Conservation (phyloP, 1,139 yeast species). For the Saccharomycopsis hybrid region DNA sequence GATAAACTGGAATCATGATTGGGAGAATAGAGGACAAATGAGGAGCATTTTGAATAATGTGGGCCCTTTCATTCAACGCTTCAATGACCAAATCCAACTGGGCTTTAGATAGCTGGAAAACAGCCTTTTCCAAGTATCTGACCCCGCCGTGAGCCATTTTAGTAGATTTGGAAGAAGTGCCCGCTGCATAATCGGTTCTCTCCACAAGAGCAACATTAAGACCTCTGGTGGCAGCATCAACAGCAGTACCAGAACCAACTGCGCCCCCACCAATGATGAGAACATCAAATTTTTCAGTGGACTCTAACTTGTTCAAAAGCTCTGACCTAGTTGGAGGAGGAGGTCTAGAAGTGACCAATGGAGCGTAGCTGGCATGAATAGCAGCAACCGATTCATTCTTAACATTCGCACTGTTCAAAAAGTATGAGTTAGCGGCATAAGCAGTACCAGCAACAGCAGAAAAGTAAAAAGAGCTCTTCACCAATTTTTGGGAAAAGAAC, state of each 20-base stretch:
- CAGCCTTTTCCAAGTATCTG: slow-evolving; percentile 89
- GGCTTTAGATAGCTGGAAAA: slow-evolving; percentile 81
- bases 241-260: slow-evolving; percentile 88
- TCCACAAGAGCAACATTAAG: slow-evolving; percentile 83
- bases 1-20: slow-evolving; percentile 90
- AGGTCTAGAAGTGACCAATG: slow-evolving; percentile 23
- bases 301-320: slow-evolving; percentile 33
- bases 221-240: slow-evolving; percentile 89
- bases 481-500: slow-evolving; percentile 25
- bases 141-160: slow-evolving; percentile 98
- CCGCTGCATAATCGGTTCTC: slow-evolving; percentile 83
- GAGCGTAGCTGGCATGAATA: background rate
- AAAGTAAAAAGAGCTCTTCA: slow-evolving; percentile 23
- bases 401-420: background rate
- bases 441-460: slow-evolving; percentile 24
- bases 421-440: slow-evolving; percentile 1
- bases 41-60: slow-evolving; percentile 87
- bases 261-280: slow-evolving; percentile 95
- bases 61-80: slow-evolving; percentile 88
- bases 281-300: slow-evolving; percentile 62
- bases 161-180: slow-evolving; percentile 92
- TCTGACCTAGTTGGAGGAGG: slow-evolving; percentile 38
- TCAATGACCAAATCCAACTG: slow-evolving; percentile 91
- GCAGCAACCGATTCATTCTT: background rate
- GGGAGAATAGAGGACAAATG: slow-evolving; percentile 84